Base-by-base conservation (phyloP, 306 rosid species). In the Acacia crassicarpa region DNA sequence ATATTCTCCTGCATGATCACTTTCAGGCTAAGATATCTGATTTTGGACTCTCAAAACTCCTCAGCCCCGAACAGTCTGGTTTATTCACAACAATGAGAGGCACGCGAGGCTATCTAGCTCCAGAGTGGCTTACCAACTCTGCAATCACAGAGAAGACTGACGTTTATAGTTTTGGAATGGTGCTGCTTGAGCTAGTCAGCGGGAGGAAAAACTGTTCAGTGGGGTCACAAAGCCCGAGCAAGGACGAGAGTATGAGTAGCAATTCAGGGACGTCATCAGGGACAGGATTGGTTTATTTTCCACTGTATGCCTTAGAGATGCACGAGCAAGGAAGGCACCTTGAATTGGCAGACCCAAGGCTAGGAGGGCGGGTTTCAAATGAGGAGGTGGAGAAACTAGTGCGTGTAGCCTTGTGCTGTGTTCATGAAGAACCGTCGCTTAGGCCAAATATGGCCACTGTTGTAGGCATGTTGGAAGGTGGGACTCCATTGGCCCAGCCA, bases 51-150 rank as follows among this genome's bases (percentile, higher is more conserved):
- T 93, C 98, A 5, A 95, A 95, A 80, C 91, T 93, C 74, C 91
- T 93, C 25, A 84, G 91, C 25, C 90, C 97, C 0, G 95, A 93
- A 77, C 92, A 90, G 72, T 95, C 97, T 23, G 91, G 95, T 84
- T 87, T 95, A 19, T 95, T 95, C 84, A 95, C 99, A 74, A 95
- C 98, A 22, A 93, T 95, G 98, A 86, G 98, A 89, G 98, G 98
- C 72, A 95, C 99, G 1, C 95, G 97, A 1, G 98, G 99, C 22
- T 93, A 95, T 69, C 97, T 95, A 44, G 98, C 95, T 51, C 99
- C 99, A 3, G 97, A 95, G 85, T 95, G 99, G 98, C 95, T 95
- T 3, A 95, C 99, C 1, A 95, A 88, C 81, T 83, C 98, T 0
- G 94, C 98, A 8, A 93, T 95, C 45, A 86, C 99, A 0, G 99